Evolutionary conservation across 768 basidiomycete genomes (phyloP), one percentile per base, ranked within the genome.

Genomic region (Brasilioporus rufonigricans): DNA sequence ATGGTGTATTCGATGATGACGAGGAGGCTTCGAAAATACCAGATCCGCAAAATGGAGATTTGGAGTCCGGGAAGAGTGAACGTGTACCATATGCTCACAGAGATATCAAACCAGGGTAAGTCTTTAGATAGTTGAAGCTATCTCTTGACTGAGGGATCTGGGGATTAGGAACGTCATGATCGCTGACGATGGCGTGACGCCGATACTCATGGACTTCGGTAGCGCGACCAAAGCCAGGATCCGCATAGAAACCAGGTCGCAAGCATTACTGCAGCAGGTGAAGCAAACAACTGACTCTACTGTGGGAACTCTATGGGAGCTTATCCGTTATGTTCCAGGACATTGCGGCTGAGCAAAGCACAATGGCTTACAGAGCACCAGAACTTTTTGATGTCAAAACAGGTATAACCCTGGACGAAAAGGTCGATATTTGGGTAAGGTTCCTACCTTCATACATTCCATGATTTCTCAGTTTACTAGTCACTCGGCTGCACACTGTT

Each of bases 131-230:
- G 27, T 32, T 32, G 23, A 7, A n/a, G 14, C 38, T 27, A 19
- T 62, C 16, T 18, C 21, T 36, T 51, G 18, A 57, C 56, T 61
- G 18, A 54, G 8, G 39, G 8, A 44, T 35, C 5, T 19, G 11
- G 41, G 40, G 27, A 13, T 18, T 54, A 98, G 94, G 48, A 99
- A 99, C 66, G 81, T 99, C 53, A 99, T 99, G 96, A 82, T 98
- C 54, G 82, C 94, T 14, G 96, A 99, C 64, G 91, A 97, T 50
- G 93, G 91, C 2, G 45, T 62, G 32, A 77, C 81, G 10, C 91
- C 97, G 1, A 91, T 99, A 55, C 82, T 99, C 10, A 99, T 99
- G 97, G 97, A 99, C 72, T 94, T 99, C 71, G 97, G 97, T 19
- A 97, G 93, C 59, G 82, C 89, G 2, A 78, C 87, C 65, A 91